Evolutionary conservation across 1,284 basidiomycete genomes (phyloP).

Genomic region (Apiotrichum gracile): DNA sequence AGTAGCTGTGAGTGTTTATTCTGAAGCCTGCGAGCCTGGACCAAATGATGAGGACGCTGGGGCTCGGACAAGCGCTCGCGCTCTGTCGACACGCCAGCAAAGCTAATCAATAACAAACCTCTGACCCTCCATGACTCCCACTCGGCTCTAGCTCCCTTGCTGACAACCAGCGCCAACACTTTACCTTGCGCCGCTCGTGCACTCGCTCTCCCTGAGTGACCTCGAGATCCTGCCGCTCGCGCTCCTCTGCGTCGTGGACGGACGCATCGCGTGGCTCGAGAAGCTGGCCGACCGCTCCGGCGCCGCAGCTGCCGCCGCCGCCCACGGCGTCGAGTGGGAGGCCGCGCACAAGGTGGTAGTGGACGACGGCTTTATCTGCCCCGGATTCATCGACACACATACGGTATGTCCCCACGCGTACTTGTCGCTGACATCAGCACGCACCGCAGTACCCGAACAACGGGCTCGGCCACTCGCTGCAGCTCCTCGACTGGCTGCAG

Average conservation of each 20-base stretch:
- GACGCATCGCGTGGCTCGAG: slow-evolving; percentile 59
- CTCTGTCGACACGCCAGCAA: slow-evolving; percentile 8
- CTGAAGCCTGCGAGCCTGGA: not conserved
- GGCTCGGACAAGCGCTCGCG: slow-evolving; percentile 8
- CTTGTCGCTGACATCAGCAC: slow-evolving; percentile 55
- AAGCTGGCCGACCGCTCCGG: slow-evolving; percentile 25
- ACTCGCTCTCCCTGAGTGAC: slow-evolving; percentile 55
- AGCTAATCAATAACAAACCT: slow-evolving; percentile 10
- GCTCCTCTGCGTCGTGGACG: slow-evolving; percentile 59
- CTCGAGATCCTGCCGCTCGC: slow-evolving; percentile 57
- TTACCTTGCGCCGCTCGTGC: slow-evolving; percentile 65
- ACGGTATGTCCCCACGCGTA: slow-evolving; percentile 54
- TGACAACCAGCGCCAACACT: slow-evolving; percentile 32
- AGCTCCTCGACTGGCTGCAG: slow-evolving; percentile 87
- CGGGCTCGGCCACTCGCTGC: slow-evolving; percentile 56
- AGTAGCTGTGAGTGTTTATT: not conserved
- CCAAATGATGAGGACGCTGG: slow-evolving; percentile 16
- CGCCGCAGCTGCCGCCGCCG: slow-evolving; percentile 28
- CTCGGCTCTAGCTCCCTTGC: not conserved
- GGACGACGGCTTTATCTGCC: slow-evolving; percentile 72
- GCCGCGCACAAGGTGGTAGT: slow-evolving; percentile 50
- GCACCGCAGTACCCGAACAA: slow-evolving; percentile 82
- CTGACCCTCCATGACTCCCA: not conserved
- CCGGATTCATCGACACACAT: slow-evolving; percentile 86
- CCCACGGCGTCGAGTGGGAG: slow-evolving; percentile 15